Percentiles rank a stretch among this genome's conserved stretches.
Conservation (phyloP, 306 rosid species). For the Medicago lupulina region DNA sequence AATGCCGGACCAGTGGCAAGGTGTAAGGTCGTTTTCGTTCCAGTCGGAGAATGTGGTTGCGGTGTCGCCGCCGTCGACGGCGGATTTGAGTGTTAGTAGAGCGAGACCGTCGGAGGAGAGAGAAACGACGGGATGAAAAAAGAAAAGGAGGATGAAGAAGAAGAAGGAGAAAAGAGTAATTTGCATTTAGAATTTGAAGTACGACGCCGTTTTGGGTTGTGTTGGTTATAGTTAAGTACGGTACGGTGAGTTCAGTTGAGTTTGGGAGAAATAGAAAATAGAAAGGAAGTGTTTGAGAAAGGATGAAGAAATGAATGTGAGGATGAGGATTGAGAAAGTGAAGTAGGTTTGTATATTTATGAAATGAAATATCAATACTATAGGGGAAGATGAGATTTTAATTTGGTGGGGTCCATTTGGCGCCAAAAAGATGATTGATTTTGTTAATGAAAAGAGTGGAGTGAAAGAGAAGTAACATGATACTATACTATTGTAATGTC, state of each 20-base stretch:
- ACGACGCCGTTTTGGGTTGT: slow-evolving; percentile 32
- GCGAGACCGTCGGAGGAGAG: slow-evolving; percentile 91
- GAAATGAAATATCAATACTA: slow-evolving; percentile 7
- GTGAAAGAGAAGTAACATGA: slow-evolving; percentile 74
- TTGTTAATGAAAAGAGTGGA: slow-evolving; percentile 48
- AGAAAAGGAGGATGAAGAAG: neutral
- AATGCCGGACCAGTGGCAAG: slow-evolving; percentile 90
- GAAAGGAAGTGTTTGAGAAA: neutral
- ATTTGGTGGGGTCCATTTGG: slow-evolving; percentile 64
- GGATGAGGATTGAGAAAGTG: neutral
- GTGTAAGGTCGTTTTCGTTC: slow-evolving; percentile 69
- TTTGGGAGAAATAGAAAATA: too few relatives aligned
- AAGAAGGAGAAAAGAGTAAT: neutral
- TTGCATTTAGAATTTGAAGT: slow-evolving; percentile 38
- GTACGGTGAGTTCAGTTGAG: slow-evolving; percentile 8
- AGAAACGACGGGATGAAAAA: slow-evolving; percentile 40
- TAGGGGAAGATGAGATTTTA: slow-evolving; percentile 46
- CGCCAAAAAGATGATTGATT: slow-evolving; percentile 55
- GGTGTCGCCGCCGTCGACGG: slow-evolving; percentile 58
- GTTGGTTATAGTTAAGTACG: neutral
- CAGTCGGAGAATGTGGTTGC: slow-evolving; percentile 71
- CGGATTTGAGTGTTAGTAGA: slow-evolving; percentile 90
- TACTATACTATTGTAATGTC: neutral
- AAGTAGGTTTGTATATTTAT: slow-evolving; percentile 31
- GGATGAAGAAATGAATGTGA: neutral